Conservation (phyloP, 768 basidiomycete species). For the Ramaria rubella region DNA sequence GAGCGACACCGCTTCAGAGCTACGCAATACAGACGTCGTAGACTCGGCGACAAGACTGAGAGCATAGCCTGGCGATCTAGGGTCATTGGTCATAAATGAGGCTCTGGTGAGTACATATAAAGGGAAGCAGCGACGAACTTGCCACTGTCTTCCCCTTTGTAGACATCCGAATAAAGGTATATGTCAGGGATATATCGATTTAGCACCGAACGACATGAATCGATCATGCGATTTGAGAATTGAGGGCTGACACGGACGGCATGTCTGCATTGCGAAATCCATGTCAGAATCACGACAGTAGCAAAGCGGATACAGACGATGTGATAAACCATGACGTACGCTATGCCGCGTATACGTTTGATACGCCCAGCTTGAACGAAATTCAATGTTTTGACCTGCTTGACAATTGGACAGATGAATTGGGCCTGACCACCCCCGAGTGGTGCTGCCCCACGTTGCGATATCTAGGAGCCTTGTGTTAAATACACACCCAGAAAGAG, state of each 20-base stretch:
- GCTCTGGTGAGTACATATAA: neutral
- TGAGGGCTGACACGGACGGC: constrained; percentile 96
- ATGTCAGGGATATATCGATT: constrained; percentile 98
- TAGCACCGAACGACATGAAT: constrained; percentile 83
- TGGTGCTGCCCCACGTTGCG: constrained; percentile 89
- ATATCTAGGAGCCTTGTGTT: constrained; percentile 46
- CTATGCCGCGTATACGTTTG: constrained; percentile 90
- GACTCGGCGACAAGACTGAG: constrained; percentile 87
- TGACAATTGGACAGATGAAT: constrained; percentile 88
- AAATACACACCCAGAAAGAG: neutral
- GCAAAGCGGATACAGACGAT: no score
- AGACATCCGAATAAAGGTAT: constrained; percentile 96
- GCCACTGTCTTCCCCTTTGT: constrained; percentile 95
- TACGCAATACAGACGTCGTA: constrained; percentile 83
- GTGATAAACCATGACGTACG: constrained; percentile 49
- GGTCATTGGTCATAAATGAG: neutral
- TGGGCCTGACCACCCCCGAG: constrained; percentile 90
- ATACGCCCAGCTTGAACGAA: constrained; percentile 90
- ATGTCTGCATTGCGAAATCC: constrained; percentile 46
- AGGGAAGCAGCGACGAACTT: constrained; percentile 55
- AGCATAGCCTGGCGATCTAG: constrained; percentile 93
- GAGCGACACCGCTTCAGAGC: constrained; percentile 78
- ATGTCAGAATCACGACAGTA: constrained; percentile 6
- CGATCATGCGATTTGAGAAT: constrained; percentile 97
- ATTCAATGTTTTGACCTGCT: constrained; percentile 86